Conservation (phyloP, 23 red algal genomes). For the Gracilaria gracilis region DNA sequence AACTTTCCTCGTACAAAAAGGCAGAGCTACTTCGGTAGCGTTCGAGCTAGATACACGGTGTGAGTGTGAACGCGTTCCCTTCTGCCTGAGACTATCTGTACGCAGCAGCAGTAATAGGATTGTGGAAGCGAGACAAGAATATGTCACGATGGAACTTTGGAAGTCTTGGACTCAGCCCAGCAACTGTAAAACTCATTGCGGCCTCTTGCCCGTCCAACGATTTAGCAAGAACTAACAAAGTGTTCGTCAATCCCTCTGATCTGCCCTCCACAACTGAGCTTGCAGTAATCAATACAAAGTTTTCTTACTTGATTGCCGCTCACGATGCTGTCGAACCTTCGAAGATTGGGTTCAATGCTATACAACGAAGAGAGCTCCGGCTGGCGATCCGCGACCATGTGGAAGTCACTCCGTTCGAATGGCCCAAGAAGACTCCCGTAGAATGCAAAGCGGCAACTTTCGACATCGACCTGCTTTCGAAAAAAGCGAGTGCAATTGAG, state of each 20-base stretch:
- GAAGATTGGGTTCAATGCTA: conserved; percentile 80
- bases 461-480: conserved; percentile 81
- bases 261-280: conserved; percentile 26
- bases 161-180: conserved; percentile 25
- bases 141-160: conserved; percentile 74
- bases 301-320: conserved; percentile 66
- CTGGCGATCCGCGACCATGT: conserved; percentile 88
- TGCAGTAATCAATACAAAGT: conserved; percentile 47
- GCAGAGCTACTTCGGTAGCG: too few relatives aligned
- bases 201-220: conserved; percentile 65
- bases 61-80: too few relatives aligned
- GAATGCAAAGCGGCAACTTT: conserved; percentile 81
- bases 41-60: too few relatives aligned
- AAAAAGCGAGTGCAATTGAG: conserved; percentile 46
- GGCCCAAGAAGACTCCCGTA: conserved; percentile 38
- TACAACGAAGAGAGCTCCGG: conserved; percentile 89
- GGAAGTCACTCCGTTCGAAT: conserved; percentile 61
- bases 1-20: too few relatives aligned
- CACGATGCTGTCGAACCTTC: conserved; percentile 56
- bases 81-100: background rate
- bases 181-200: conserved; percentile 40
- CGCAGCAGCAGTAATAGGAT: background rate
- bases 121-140: background rate
- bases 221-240: conserved; percentile 54
- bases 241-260: conserved; percentile 65